Percentiles rank a stretch among this genome's conserved stretches.
phyloP scores from a whole-genome alignment of 192 early-diverging fungal species.

The Gorgonomyces haynaldii region DNA sequence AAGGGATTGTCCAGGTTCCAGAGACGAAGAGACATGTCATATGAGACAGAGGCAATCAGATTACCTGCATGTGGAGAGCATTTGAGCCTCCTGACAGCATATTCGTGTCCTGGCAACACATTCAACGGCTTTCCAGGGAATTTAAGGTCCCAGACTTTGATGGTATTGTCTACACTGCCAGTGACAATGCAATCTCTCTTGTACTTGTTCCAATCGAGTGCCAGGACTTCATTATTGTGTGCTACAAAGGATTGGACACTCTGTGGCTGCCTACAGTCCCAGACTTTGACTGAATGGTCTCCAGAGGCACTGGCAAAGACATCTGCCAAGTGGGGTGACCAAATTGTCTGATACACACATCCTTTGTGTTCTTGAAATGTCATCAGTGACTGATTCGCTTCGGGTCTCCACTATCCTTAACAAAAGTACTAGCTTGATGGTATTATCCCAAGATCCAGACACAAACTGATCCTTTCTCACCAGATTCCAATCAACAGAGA shows the following conservation, averaged over 20 bases:
- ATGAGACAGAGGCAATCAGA: conserved; percentile 70
- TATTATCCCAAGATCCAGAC: conserved; percentile 89
- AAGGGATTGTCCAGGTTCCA: conserved; percentile 62
- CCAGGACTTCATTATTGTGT: conserved; percentile 77
- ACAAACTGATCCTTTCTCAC: conserved; percentile 79
- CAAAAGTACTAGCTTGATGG: conserved; percentile 69
- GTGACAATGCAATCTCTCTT: conserved; percentile 71
- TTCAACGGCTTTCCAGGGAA: conserved; percentile 57
- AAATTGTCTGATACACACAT: conserved; percentile 83
- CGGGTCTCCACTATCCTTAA: conserved; percentile 70
- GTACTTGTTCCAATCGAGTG: conserved; percentile 98
- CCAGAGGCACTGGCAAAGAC: conserved; percentile 83
- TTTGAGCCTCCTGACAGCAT: conserved; percentile 82
- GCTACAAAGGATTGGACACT: conserved; percentile 40
- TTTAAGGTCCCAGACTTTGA: conserved; percentile 89
- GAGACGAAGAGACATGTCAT: conserved; percentile 93
- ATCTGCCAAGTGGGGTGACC: conserved; percentile 68
- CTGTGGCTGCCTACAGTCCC: conserved; percentile 69
- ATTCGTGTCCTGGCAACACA: conserved; percentile 80
- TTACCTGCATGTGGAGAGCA: conserved; percentile 81
- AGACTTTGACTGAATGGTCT: conserved; percentile 81
- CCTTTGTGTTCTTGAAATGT: conserved; percentile 84
- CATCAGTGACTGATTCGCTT: conserved; percentile 55
- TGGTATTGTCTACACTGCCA: conserved; percentile 73
- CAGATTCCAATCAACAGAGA: conserved; percentile 91